Percentiles rank a stretch among this genome's conserved stretches.
These are phyloP conservation scores for Plenodomus lindquistii DNA, from an alignment of 2,329 filamentous ascomycete species.

Conservation along the genomic window DNA sequence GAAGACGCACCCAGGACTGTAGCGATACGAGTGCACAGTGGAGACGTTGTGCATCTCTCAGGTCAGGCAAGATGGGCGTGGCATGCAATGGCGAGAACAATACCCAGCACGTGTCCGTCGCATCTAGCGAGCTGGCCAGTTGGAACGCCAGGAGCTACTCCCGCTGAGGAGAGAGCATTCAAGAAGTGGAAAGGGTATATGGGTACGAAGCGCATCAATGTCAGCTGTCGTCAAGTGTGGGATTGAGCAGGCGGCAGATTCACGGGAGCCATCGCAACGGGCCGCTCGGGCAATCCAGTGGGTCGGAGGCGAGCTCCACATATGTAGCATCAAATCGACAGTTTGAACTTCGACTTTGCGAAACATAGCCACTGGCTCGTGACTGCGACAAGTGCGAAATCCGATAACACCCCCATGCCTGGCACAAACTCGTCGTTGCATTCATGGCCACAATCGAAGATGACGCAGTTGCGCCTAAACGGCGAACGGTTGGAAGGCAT, in stretches of 20 bases:
- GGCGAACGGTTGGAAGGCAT: not conserved
- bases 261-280: conserved; percentile 7
- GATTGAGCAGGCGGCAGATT: conserved; percentile 24
- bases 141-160: conserved; percentile 37
- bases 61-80: conserved; percentile 83
- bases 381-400: too few relatives aligned
- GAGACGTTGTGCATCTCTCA: conserved; percentile 89
- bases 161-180: conserved; percentile 38
- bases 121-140: conserved; percentile 76
- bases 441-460: too few relatives aligned
- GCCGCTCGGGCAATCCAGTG: conserved; percentile 4
- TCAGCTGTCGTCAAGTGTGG: conserved; percentile 48
- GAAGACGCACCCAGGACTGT: conserved; percentile 36
- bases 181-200: conserved; percentile 47
- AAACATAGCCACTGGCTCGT: too few relatives aligned
- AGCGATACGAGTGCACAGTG: conserved; percentile 66
- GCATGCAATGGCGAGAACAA: conserved; percentile 90
- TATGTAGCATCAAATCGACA: too few relatives aligned
- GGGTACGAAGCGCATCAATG: conserved; percentile 46
- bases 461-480: not conserved
- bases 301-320: conserved; percentile 3
- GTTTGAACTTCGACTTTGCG: too few relatives aligned
- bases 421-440: too few relatives aligned
- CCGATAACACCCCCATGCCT: too few relatives aligned
- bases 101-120: conserved; percentile 76